Conservation (phyloP, 192 early-diverging fungal species). For the Coemansia sp. region DNA sequence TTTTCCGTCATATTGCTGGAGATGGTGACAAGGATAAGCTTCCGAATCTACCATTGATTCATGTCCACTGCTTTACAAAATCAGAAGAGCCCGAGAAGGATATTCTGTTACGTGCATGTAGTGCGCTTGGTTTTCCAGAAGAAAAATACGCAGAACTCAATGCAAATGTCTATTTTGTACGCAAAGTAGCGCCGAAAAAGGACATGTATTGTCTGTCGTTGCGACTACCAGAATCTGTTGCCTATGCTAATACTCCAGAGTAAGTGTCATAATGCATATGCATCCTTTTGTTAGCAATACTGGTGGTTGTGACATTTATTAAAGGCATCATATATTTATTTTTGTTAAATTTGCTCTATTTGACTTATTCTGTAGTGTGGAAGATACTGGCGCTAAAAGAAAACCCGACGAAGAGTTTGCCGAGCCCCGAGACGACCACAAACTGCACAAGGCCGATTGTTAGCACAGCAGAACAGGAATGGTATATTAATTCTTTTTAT, state of each 20-base stretch:
- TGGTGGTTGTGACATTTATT: not conserved
- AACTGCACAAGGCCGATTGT: not conserved
- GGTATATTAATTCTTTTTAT: not conserved
- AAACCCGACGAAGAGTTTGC: not conserved
- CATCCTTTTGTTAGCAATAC: not conserved
- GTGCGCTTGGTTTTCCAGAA: slow-evolving; percentile 55
- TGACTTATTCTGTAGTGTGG: not conserved
- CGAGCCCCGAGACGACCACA: not conserved
- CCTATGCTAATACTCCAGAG: slow-evolving; percentile 47
- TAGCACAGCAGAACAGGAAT: not conserved
- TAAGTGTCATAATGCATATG: slow-evolving; percentile 17
- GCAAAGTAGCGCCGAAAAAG: slow-evolving; percentile 97
- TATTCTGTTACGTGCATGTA: slow-evolving; percentile 47
- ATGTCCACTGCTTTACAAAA: slow-evolving; percentile 94
- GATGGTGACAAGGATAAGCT: slow-evolving; percentile 18
- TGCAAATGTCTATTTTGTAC: slow-evolving; percentile 73
- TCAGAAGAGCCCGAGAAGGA: slow-evolving; percentile 67
- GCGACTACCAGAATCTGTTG: slow-evolving; percentile 71
- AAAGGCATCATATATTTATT: not conserved
- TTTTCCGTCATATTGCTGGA: slow-evolving; percentile 58
- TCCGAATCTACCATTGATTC: slow-evolving; percentile 77
- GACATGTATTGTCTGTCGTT: slow-evolving; percentile 98
- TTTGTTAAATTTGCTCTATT: not conserved
- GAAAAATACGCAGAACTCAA: slow-evolving; percentile 34
- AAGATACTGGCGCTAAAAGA: not conserved